Base-by-base conservation (phyloP, 1,139 yeast species). In the Kurtzmaniella quercitrusa region DNA sequence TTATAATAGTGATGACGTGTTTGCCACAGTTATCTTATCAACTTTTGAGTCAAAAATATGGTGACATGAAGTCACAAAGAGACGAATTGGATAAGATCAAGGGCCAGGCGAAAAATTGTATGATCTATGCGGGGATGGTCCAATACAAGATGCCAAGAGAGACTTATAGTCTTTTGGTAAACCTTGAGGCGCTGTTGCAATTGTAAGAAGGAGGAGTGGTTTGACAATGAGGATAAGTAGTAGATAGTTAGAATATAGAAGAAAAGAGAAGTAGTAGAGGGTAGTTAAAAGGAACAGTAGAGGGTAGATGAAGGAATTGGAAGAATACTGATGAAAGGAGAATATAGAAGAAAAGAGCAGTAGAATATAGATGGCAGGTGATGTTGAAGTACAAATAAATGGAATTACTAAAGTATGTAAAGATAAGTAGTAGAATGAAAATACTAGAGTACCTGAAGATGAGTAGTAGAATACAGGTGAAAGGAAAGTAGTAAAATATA, bases 81-180 rank as follows among this genome's bases (percentile, higher is more conserved):
- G 81, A 79, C 47, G 76, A 79, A 40, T 69, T 73, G 39, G 76
- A 77, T 25, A 60, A 58, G 40, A 70, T 89, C 60, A 81, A 79
- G 53, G 73, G 69, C 41, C 75, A 86, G 49, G 91, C 96, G 3
- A 85, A 82, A 59, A 89, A 89, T 60, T 85, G 95, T 63, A 89
- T 91, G 89, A 80, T 91, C 2, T 94, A 85, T 62, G 96, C 98
- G 11, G 98, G 98, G 45, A 85, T 93, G 84, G 86, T 93, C 36
- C 96, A 90, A 64, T 91, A 88, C 65, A 82, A 87, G 59, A 89
- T 93, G 95, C 96, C 98, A 4, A 76, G 95, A 49, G 97, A 91
- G 57, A 83, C 90, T 0, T 90, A 88, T 60, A 79, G 89, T 53
- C 75, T 81, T 43, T 68, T 90, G 57, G 84, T 89, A 39, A 79